Percentiles rank a stretch among this genome's conserved stretches.
Evolutionary conservation across 1,284 basidiomycete genomes (phyloP).

Genomic region (Moniliophthora roreri): DNA sequence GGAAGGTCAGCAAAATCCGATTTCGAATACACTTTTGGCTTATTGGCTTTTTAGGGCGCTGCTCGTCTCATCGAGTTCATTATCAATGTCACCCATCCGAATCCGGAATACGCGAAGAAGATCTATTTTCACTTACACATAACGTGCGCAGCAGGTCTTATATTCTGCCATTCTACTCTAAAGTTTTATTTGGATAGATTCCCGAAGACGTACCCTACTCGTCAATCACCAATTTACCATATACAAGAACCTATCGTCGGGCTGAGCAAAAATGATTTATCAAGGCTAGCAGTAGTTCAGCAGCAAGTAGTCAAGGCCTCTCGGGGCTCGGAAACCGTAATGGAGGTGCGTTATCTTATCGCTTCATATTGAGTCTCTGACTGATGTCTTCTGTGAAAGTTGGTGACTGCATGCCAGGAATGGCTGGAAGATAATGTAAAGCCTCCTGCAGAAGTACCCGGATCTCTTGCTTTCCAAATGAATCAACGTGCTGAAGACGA

Average conservation of each 20-base stretch:
- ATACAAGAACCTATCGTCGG: constrained; percentile 59
- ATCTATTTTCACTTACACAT: constrained; percentile 65
- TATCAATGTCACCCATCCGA: constrained; percentile 66
- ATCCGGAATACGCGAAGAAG: constrained; percentile 49
- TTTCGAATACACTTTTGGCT: constrained; percentile 3
- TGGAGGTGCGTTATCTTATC: constrained; percentile 47
- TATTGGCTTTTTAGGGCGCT: constrained; percentile 49
- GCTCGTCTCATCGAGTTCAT: constrained; percentile 69
- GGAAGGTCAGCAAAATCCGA: constrained; percentile 56
- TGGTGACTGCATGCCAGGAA: constrained; percentile 65
- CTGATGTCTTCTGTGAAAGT: constrained; percentile 34
- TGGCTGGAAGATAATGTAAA: constrained; percentile 62
- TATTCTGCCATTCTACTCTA: not conserved
- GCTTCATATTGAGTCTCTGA: constrained; percentile 6
- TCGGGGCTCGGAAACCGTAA: constrained; percentile 71
- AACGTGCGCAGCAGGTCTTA: constrained; percentile 47
- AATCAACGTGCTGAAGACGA: constrained; percentile 64
- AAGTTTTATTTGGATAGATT: constrained; percentile 42
- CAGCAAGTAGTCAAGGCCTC: constrained; percentile 59
- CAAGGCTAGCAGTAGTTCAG: constrained; percentile 54
- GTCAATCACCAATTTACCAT: constrained; percentile 68
- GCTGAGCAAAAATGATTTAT: constrained; percentile 50
- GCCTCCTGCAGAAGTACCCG: constrained; percentile 57
- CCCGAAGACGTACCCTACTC: constrained; percentile 73
- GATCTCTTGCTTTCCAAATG: constrained; percentile 76